phyloP scores from a whole-genome alignment of 2,329 filamentous ascomycete genomes.

The Beauveria sp. region DNA sequence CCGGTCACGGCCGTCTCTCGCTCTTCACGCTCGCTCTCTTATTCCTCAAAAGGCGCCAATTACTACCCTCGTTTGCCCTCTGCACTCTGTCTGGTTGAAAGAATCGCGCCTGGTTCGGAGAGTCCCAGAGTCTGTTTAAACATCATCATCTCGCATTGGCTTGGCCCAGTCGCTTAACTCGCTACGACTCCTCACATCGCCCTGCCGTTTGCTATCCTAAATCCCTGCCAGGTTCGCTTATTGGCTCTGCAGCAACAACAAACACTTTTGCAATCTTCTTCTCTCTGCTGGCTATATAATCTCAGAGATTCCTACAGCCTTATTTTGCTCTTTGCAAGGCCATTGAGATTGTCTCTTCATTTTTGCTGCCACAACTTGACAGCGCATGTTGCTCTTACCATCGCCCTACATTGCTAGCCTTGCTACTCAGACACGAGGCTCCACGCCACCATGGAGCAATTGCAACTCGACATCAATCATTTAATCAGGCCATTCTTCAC shows the following conservation, averaged over 20 bases:
- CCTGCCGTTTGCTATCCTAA: conserved; percentile 6
- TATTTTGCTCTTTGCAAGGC: neutral
- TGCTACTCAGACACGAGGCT: neutral
- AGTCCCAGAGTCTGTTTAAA: neutral
- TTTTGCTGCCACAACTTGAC: neutral
- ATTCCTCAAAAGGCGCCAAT: neutral
- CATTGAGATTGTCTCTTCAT: neutral
- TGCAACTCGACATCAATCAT: neutral
- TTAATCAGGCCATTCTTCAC: neutral
- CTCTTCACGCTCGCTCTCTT: neutral
- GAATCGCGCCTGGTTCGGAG: neutral
- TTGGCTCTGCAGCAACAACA: conserved; percentile 4
- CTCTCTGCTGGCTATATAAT: neutral
- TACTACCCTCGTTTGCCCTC: neutral
- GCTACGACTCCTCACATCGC: neutral
- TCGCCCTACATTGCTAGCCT: neutral
- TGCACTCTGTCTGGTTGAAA: neutral
- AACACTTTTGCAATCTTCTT: neutral
- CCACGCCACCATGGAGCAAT: neutral
- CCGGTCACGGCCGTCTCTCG: neutral
- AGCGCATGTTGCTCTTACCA: neutral
- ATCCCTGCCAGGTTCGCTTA: conserved; percentile 1
- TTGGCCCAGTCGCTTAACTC: neutral
- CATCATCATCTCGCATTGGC: neutral
- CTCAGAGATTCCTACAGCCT: neutral